Evolutionary conservation across 768 basidiomycete genomes (phyloP), one percentile per base, ranked within the genome.

Genomic region (Boletus sp.): DNA sequence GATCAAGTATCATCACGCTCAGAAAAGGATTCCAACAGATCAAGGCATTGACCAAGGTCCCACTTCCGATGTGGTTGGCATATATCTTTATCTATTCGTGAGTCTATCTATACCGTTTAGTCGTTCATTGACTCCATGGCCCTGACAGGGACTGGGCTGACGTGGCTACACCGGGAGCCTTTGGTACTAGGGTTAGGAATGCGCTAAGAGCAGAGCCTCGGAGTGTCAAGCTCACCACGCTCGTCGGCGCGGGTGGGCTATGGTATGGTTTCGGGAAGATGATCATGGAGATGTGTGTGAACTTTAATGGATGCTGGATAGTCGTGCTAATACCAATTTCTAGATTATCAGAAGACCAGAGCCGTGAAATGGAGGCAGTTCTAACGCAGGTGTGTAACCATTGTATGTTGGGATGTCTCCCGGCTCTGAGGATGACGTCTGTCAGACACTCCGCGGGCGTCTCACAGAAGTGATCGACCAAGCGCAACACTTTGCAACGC

Each of bases 211-310:
- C 95, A 18, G 94, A 96, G 53, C 80, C 95, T 10, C 82, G 84
- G 20, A 92, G 89, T 62, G 94, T 98, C 52, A 86, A 84, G 58
- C 78, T 98, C 7, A 84, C 90, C 10, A 81, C 80, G 44, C 83
- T 95, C 8, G 92, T 96, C 9, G 95, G 94, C 8, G 86, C 87
- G 11, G 91, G 91, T 3, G 91, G 92, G 3, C 74, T 85, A 64
- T 98, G 95, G 94, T 98, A 97, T 70, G 89, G 87, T 4, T 94
- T 94, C 70, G 94, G 94, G 14, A 87, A 87, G 69, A 84, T 85
- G 60, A 85, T 96, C 57, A 89, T 87, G 77, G 86, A 87, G 52
- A 83, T 96, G 93, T 92, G 66, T 64, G 81, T 67, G 14, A 56
- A 32, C 49, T 29, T 42, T 40, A 30, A 42, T 42, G 32, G 55